These are phyloP conservation scores for Polyplosphaeria fusca DNA, from an alignment of 495 filamentous ascomycete genomes.

Conservation along the genomic window DNA sequence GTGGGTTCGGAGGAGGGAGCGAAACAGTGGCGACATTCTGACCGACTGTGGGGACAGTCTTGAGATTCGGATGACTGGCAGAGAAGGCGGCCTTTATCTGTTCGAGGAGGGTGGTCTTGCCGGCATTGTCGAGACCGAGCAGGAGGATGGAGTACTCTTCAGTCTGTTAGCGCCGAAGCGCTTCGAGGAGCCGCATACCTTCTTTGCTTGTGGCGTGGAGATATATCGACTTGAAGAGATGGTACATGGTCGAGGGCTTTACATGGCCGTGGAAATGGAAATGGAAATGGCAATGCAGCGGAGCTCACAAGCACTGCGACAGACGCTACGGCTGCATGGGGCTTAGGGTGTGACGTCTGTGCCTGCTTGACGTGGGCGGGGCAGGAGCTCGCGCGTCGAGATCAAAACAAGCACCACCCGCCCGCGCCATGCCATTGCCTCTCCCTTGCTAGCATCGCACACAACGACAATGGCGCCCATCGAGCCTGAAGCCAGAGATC, in stretches of 20 bases:
- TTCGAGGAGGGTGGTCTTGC: conserved; percentile 96
- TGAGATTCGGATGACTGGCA: conserved; percentile 47
- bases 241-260: conserved; percentile 70
- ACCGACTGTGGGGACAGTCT: conserved; percentile 93
- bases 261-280: not conserved
- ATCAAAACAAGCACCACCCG: not conserved
- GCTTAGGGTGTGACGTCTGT: not conserved
- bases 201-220: conserved; percentile 93
- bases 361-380: not conserved
- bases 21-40: conserved; percentile 92
- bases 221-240: conserved; percentile 92
- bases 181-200: conserved; percentile 52
- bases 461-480: conserved; percentile 31
- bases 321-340: no score
- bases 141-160: conserved; percentile 96
- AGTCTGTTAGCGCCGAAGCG: not conserved
- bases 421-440: not conserved
- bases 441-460: not conserved
- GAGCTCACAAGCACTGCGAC: no score
- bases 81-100: conserved; percentile 78
- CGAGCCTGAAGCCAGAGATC: conserved; percentile 20
- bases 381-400: not conserved
- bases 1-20: conserved; percentile 82
- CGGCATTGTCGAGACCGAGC: conserved; percentile 94
- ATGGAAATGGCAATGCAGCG: no score